Evolutionary conservation across 1,284 basidiomycete genomes (phyloP).

Genomic region (Vanrija sp.): DNA sequence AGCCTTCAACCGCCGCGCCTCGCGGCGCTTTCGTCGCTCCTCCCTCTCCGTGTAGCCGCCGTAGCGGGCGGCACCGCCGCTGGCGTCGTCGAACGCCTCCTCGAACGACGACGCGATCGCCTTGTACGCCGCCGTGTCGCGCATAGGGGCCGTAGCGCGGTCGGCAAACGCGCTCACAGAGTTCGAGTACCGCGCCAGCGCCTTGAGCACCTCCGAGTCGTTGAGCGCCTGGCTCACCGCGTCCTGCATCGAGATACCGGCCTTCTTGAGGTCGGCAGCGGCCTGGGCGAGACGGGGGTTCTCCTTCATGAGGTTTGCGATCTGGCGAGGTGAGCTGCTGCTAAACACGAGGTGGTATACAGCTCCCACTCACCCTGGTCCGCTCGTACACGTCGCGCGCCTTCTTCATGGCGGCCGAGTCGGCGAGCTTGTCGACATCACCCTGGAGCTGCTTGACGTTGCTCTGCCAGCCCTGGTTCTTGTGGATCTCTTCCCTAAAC

Average conservation of each 20-base stretch:
- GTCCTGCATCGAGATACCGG: constrained; percentile 88
- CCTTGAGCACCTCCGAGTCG: constrained; percentile 78
- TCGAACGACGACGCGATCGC: constrained; percentile 79
- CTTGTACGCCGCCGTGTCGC: constrained; percentile 94
- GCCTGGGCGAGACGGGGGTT: constrained; percentile 88
- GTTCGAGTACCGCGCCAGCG: constrained; percentile 72
- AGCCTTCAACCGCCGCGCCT: constrained; percentile 73
- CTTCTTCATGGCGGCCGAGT: constrained; percentile 92
- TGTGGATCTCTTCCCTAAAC: constrained; percentile 82
- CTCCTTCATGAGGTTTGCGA: constrained; percentile 91
- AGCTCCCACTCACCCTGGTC: constrained; percentile 66
- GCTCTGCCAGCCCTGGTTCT: constrained; percentile 91
- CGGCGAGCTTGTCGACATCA: constrained; percentile 94
- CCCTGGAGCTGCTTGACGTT: constrained; percentile 96
- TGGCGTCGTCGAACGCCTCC: constrained; percentile 88
- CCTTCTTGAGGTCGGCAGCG: constrained; percentile 82
- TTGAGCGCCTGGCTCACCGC: constrained; percentile 89
- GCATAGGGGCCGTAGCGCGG: constrained; percentile 83
- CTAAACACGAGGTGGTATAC: not conserved
- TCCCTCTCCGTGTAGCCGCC: constrained; percentile 93
- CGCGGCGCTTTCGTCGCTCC: constrained; percentile 68
- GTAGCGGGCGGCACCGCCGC: constrained; percentile 62
- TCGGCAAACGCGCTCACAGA: constrained; percentile 70
- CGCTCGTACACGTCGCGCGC: constrained; percentile 88
- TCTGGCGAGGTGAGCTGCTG: constrained; percentile 50